Evolutionary conservation across 2,329 filamentous ascomycete genomes (phyloP).

Genomic region (Monilinia fructicola): DNA sequence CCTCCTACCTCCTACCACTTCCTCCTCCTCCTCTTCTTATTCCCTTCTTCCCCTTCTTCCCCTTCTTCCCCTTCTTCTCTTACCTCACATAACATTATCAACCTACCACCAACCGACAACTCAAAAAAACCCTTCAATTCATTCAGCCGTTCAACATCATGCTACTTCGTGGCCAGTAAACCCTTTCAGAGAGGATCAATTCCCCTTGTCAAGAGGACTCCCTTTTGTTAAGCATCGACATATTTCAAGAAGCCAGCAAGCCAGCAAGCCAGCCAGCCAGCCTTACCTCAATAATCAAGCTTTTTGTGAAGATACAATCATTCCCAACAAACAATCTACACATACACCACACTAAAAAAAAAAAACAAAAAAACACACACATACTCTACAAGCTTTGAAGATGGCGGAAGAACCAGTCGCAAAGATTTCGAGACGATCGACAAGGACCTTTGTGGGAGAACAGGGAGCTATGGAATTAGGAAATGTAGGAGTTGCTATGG

Average conservation of each 20-base stretch:
- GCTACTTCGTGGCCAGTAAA: constrained; percentile 2
- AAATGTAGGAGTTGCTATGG: constrained; percentile 11
- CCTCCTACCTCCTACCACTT: neutral
- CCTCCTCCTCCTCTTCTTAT: neutral
- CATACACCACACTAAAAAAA: neutral
- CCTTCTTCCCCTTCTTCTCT: too few species aligned
- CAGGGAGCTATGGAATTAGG: constrained; percentile 23
- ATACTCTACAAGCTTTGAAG: neutral
- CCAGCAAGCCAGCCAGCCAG: neutral
- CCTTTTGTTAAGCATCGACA: neutral
- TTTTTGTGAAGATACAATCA: neutral
- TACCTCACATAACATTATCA: neutral
- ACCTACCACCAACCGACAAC: neutral
- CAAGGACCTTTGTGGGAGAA: constrained; percentile 30
- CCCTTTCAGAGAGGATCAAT: neutral
- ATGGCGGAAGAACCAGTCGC: constrained; percentile 25
- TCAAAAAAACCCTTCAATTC: neutral
- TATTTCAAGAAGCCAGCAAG: neutral
- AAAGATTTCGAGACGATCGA: constrained; percentile 32
- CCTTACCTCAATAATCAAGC: neutral
- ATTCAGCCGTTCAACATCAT: neutral
- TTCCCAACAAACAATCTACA: neutral
- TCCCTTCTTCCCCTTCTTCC: neutral
- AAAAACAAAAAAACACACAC: too few species aligned
- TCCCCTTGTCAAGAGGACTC: constrained; percentile 13